Conservation (phyloP, 768 basidiomycete genomes). For the Russula lepida region DNA sequence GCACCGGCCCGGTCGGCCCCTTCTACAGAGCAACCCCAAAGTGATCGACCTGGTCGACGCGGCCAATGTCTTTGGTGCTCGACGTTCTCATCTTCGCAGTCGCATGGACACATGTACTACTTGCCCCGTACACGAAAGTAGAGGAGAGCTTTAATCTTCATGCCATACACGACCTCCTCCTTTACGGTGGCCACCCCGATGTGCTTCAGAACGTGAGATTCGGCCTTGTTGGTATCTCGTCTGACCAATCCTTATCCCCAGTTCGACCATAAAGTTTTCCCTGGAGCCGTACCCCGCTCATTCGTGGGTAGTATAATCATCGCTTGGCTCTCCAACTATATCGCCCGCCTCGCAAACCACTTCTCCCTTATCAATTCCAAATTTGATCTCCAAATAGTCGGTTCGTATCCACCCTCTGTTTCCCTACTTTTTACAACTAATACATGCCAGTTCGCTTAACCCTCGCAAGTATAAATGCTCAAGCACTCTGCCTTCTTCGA, state of each 20-base stretch:
- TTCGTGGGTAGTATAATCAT: constrained; percentile 74
- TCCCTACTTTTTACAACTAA: not conserved
- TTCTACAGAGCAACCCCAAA: not conserved
- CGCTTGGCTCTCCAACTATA: constrained; percentile 46
- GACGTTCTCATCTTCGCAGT: constrained; percentile 45
- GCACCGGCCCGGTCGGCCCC: not conserved
- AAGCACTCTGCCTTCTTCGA: constrained; percentile 54
- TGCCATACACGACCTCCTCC: constrained; percentile 78
- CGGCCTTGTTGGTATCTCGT: not conserved
- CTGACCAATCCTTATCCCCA: constrained; percentile 25
- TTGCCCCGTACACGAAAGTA: constrained; percentile 90
- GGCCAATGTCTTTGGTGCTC: constrained; percentile 32
- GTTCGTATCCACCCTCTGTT: constrained; percentile 37
- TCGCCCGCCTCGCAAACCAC: constrained; percentile 35
- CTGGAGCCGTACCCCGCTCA: constrained; percentile 83
- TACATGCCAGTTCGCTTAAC: constrained; percentile 55
- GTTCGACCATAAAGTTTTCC: constrained; percentile 88
- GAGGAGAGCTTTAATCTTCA: constrained; percentile 97
- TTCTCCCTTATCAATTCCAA: constrained; percentile 45
- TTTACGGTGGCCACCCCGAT: constrained; percentile 50
- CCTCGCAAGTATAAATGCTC: constrained; percentile 57
- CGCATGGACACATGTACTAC: constrained; percentile 58
- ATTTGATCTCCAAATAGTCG: constrained; percentile 58
- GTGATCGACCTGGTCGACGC: not conserved
- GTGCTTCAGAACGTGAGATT: constrained; percentile 38